Percentiles rank a stretch among this genome's conserved stretches.
These are phyloP conservation scores for Aspergillus clavatus DNA, from an alignment of 2,329 filamentous ascomycete species.

Conservation along the genomic window DNA sequence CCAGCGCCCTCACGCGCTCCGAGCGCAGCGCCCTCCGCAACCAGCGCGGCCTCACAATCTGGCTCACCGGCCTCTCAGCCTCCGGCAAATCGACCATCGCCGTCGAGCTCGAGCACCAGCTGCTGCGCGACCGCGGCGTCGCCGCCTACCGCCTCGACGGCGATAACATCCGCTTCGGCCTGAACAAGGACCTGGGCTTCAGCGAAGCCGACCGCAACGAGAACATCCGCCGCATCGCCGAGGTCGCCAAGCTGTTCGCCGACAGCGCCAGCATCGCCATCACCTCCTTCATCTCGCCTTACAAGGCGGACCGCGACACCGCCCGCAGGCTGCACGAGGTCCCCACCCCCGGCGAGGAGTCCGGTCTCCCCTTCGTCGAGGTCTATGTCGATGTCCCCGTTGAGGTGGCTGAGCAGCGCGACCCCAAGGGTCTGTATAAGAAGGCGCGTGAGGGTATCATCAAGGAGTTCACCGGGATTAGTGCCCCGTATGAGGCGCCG, in stretches of 20 bases:
- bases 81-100: constrained; percentile 97
- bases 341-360: constrained; percentile 52
- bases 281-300: constrained; percentile 95
- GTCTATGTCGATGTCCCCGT: constrained; percentile 89
- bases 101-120: constrained; percentile 92
- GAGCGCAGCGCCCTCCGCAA: constrained; percentile 53
- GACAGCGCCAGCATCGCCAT: constrained; percentile 83
- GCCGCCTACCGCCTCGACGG: constrained; percentile 91
- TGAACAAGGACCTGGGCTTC: constrained; percentile 98
- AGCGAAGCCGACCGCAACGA: constrained; percentile 89
- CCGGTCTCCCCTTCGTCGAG: constrained; percentile 80
- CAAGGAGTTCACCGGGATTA: constrained; percentile 95
- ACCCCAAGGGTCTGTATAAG: constrained; percentile 97
- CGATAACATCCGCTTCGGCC: constrained; percentile 95
- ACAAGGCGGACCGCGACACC: constrained; percentile 76
- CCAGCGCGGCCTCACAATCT: constrained; percentile 90
- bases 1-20: constrained; percentile 37
- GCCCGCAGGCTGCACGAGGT: constrained; percentile 75
- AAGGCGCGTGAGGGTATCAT: constrained; percentile 91
- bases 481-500: constrained; percentile 90
- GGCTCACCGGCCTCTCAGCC: constrained; percentile 94
- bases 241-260: constrained; percentile 95
- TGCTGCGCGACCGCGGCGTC: constrained; percentile 67
- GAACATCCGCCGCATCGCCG: constrained; percentile 94
- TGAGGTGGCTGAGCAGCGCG: constrained; percentile 86